These are phyloP conservation scores for Calonectria ilicicola DNA, from an alignment of 2,329 filamentous ascomycete species.

Conservation along the genomic window DNA sequence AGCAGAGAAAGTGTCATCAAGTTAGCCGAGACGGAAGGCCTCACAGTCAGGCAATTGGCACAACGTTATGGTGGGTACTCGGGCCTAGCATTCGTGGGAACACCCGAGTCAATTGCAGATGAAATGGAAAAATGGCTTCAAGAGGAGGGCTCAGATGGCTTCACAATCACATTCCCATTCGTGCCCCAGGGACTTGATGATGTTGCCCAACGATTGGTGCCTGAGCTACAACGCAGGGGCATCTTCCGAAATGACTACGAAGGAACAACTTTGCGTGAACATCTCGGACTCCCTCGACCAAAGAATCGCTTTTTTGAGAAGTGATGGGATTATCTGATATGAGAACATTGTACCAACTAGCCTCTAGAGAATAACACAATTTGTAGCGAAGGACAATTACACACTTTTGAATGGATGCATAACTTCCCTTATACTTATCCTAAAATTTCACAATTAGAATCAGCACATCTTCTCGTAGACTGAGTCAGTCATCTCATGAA, in stretches of 20 bases:
- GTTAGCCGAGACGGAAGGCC: conserved; percentile 56
- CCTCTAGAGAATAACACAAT: too few species aligned
- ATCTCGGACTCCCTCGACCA: conserved; percentile 64
- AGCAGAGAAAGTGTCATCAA: conserved; percentile 56
- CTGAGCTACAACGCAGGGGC: conserved; percentile 63
- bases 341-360: too few species aligned
- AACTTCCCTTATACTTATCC: background rate
- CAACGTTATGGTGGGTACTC: conserved; percentile 62
- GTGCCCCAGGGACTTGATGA: conserved; percentile 63
- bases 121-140: conserved; percentile 60
- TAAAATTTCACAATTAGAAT: background rate
- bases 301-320: conserved; percentile 51
- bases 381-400: too few species aligned
- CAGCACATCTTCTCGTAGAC: background rate
- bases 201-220: conserved; percentile 58
- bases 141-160: conserved; percentile 62
- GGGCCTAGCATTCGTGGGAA: conserved; percentile 64
- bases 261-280: conserved; percentile 64
- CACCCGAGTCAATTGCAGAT: conserved; percentile 61
- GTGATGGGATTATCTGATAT: background rate
- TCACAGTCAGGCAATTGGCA: conserved; percentile 65
- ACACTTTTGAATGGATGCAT: too few species aligned
- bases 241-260: conserved; percentile 65
- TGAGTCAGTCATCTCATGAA: background rate
- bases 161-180: conserved; percentile 63